Evolutionary conservation across 768 basidiomycete species (phyloP).

Genomic region (Chalciporus chontae): DNA sequence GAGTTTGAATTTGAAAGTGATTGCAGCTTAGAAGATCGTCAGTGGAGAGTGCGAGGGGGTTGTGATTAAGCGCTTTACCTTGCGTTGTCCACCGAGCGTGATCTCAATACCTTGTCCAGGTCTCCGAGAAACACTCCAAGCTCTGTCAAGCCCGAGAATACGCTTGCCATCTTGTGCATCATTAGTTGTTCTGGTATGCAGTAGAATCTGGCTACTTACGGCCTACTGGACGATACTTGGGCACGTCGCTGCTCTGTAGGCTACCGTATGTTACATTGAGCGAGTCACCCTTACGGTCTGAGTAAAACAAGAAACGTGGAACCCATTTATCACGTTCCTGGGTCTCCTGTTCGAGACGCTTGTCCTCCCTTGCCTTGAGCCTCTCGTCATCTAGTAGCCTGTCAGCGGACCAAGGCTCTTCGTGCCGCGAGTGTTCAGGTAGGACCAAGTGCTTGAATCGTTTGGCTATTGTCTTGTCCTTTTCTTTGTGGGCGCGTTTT

Average conservation of each 20-base stretch:
- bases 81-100: conserved; percentile 38
- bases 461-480: conserved; percentile 28
- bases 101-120: conserved; percentile 65
- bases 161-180: conserved; percentile 42
- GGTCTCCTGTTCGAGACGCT: conserved; percentile 17
- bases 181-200: conserved; percentile 43
- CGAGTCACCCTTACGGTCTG: conserved; percentile 63
- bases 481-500: conserved; percentile 25
- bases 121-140: conserved; percentile 46
- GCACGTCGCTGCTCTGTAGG: conserved; percentile 57
- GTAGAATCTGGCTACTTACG: conserved; percentile 40
- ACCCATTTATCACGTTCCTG: conserved; percentile 23
- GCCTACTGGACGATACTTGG: conserved; percentile 58
- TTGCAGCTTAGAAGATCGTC: conserved; percentile 34
- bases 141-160: conserved; percentile 58
- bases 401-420: conserved; percentile 11
- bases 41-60: neutral
- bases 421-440: conserved; percentile 24
- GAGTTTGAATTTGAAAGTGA: conserved; percentile 57
- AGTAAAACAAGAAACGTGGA: conserved; percentile 46
- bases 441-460: conserved; percentile 29
- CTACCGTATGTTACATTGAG: conserved; percentile 68
- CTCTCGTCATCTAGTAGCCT: conserved; percentile 28
- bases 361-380: conserved; percentile 35
- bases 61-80: conserved; percentile 31